Conservation (phyloP, 2,329 filamentous ascomycete genomes). For the Colletotrichum musae region DNA sequence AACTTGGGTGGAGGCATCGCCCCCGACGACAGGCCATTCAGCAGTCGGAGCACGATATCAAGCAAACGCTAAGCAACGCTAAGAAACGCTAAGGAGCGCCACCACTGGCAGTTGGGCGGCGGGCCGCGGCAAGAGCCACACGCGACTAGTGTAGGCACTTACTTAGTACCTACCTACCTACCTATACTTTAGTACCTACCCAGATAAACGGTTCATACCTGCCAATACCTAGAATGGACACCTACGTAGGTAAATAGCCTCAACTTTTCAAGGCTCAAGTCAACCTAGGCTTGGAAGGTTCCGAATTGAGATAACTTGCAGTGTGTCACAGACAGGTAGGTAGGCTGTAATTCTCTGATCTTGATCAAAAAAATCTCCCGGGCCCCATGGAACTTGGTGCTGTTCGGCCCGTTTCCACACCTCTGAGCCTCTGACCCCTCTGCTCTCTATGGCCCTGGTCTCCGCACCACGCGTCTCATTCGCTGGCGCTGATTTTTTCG, state of each 20-base stretch:
- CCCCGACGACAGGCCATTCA: neutral
- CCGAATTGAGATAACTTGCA: no score
- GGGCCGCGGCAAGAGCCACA: neutral
- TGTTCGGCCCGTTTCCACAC: slow-evolving; percentile 37
- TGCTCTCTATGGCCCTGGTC: neutral
- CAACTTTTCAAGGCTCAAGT: no score
- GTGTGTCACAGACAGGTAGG: no score
- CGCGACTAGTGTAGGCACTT: neutral
- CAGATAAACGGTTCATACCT: no score
- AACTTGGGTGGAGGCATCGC: no score
- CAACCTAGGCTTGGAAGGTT: no score
- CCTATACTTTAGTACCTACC: no score
- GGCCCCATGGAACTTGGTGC: slow-evolving; percentile 21
- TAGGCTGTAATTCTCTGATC: no score
- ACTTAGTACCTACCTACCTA: no score
- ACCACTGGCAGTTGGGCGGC: neutral
- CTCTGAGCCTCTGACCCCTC: slow-evolving; percentile 8
- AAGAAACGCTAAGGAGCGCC: slow-evolving; percentile 16
- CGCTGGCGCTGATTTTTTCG: slow-evolving; percentile 35
- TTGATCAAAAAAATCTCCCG: neutral
- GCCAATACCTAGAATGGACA: no score
- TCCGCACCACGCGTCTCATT: slow-evolving; percentile 15
- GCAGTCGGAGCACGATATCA: neutral
- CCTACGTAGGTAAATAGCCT: no score
- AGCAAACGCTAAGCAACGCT: slow-evolving; percentile 10